Conservation (phyloP, 2,329 filamentous ascomycete species). For the Verruconis gallopava region DNA sequence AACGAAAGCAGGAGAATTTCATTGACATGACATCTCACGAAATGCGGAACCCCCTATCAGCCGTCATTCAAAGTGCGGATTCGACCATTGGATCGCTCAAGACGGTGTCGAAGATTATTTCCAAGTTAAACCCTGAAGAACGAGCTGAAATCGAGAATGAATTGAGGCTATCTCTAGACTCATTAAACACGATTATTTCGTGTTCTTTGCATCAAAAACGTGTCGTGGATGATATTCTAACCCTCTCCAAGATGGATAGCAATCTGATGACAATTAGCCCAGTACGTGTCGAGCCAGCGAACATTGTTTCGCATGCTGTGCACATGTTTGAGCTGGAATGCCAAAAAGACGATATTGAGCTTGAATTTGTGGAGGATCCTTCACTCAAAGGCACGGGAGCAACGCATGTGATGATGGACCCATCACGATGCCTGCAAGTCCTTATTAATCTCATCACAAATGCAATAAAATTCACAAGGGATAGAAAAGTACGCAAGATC, state of each 20-base stretch:
- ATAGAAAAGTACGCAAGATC: not conserved
- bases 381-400: constrained; percentile 3
- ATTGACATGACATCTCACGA: constrained; percentile 13
- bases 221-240: constrained; percentile 27
- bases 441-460: constrained; percentile 9
- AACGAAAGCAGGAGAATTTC: constrained; percentile 13
- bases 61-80: constrained; percentile 9
- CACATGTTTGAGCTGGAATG: constrained; percentile 6
- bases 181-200: constrained; percentile 26
- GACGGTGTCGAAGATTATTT: constrained; percentile 6
- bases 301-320: not conserved
- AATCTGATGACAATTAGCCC: constrained; percentile 6
- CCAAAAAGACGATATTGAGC: not conserved
- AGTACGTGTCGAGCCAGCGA: not conserved
- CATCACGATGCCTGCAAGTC: constrained; percentile 7
- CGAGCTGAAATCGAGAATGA: constrained; percentile 4
- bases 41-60: constrained; percentile 13
- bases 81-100: constrained; percentile 5
- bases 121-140: not conserved
- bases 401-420: constrained; percentile 5
- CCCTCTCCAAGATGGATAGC: constrained; percentile 6
- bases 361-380: constrained; percentile 1
- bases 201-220: constrained; percentile 35
- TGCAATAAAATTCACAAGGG: constrained; percentile 10
- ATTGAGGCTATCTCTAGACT: constrained; percentile 19